phyloP scores from a whole-genome alignment of 345 rosid species.

The Arabidopsis arenosa region DNA sequence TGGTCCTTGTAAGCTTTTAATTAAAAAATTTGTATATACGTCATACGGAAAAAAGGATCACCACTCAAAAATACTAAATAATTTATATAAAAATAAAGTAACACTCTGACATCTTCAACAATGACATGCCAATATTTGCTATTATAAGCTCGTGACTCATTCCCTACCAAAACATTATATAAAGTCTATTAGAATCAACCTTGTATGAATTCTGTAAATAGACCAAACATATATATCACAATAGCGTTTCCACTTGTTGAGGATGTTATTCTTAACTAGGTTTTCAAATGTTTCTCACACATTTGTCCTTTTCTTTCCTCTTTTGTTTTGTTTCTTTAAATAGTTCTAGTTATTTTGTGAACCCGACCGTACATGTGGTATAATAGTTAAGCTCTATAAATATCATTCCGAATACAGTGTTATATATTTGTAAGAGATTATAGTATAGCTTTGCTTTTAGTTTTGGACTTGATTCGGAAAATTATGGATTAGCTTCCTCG shows the following conservation, averaged over 20 bases:
- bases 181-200: slow-evolving; percentile 23
- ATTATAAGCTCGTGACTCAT: slow-evolving; percentile 44
- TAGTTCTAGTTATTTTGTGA: not conserved
- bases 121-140: slow-evolving; percentile 42
- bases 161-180: slow-evolving; percentile 7
- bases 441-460: not conserved
- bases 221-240: slow-evolving; percentile 29
- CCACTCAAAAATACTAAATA: slow-evolving; percentile 28
- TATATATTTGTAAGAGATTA: not conserved
- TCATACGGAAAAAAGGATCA: slow-evolving; percentile 26
- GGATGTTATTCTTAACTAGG: slow-evolving; percentile 38
- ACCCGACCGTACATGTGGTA: slow-evolving; percentile 10
- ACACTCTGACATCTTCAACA: slow-evolving; percentile 40
- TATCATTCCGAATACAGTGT: not conserved
- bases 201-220: slow-evolving; percentile 38
- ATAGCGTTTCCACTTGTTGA: slow-evolving; percentile 32
- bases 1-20: slow-evolving; percentile 37
- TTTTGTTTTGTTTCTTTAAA: slow-evolving; percentile 31
- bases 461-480: not conserved
- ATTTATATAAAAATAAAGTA: not conserved
- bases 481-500: not conserved
- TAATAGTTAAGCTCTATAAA: not conserved
- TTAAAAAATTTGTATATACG: not conserved
- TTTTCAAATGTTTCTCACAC: slow-evolving; percentile 15
- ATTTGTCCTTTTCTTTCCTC: slow-evolving; percentile 41